Base-by-base conservation (phyloP, 1,139 yeast genomes). In the Yamadazyma diospyri region DNA sequence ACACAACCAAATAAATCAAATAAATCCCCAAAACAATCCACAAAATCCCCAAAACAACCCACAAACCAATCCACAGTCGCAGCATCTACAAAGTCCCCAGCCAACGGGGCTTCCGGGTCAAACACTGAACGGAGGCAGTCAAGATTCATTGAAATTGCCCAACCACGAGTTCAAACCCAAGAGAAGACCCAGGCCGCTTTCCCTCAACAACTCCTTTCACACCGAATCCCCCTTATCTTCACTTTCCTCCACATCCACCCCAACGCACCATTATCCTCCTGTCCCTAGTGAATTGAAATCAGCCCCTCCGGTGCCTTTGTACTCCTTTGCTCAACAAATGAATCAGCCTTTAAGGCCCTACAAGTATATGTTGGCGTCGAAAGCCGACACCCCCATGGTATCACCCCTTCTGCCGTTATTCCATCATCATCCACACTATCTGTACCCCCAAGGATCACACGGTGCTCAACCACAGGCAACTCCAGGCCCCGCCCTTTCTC, bases 351-450 rank as follows among this genome's bases (percentile, higher is more conserved):
- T 21, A 15, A 12, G 30, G 23, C 22, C 36, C 4, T 29, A 29
- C 17, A 18, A 31, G 10, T 19, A 12, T 8, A 16, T 9, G 8
- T 20, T 27, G n/a, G 25, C 11, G 16, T 25, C 32, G 9, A 27
- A 27, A 27, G 10, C 15, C 15, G 30, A 19, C 8, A 55, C 59
- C 11, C 65, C 68, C 5, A 55, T 63, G 46, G 63, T 61, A 11
- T 59, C 65, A 35, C 72, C 73, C 7, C 51, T 68, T 30, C 57
- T 64, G 16, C 73, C 73, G 16, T 51, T 67, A 24, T 66, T 64
- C 45, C 69, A 62, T 43, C 70, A 62, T 28, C 30, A 35, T 16
- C 21, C 27, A 9, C 32, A 34, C 11, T 23, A 32, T 15, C 28
- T 27, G 12, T 15, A 17, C n/a, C 31, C 30, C 3, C 27, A 22